Percentiles rank a stretch among this genome's conserved stretches.
These are phyloP conservation scores for Rhododendron vialii DNA, from an alignment of 148 eudicot genomes.

Conservation along the genomic window DNA sequence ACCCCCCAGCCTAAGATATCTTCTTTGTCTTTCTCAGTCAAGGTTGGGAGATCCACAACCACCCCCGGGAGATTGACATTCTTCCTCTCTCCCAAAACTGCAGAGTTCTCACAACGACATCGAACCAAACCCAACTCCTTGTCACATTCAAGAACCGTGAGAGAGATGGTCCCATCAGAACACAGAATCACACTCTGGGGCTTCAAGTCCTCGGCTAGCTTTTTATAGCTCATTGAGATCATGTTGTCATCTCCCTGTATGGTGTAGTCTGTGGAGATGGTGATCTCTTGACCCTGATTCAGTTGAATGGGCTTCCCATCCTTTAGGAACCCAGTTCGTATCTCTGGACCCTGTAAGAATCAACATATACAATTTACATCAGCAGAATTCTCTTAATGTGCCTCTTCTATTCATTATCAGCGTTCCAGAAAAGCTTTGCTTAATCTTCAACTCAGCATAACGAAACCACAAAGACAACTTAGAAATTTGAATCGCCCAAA, in stretches of 20 bases:
- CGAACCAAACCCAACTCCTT: slow-evolving; percentile 12
- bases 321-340: slow-evolving; percentile 19
- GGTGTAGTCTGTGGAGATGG: slow-evolving; percentile 18
- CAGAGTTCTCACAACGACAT: slow-evolving; percentile 20
- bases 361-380: not conserved
- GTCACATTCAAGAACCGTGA: slow-evolving; percentile 17
- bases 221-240: slow-evolving; percentile 22
- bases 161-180: slow-evolving; percentile 14
- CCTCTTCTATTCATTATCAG: not conserved
- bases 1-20: slow-evolving; percentile 19
- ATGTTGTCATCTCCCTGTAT: slow-evolving; percentile 16
- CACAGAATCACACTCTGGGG: slow-evolving; percentile 17
- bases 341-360: slow-evolving; percentile 20
- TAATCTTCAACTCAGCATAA: not conserved
- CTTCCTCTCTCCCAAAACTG: slow-evolving; percentile 18
- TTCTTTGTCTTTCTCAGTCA: slow-evolving; percentile 22
- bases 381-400: not conserved
- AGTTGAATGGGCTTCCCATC: slow-evolving; percentile 14
- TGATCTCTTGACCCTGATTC: slow-evolving; percentile 16
- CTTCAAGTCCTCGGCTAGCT: slow-evolving; percentile 20
- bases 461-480: not conserved
- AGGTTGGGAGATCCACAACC: slow-evolving; percentile 20
- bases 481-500: not conserved
- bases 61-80: slow-evolving; percentile 25
- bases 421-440: not conserved